phyloP scores from a whole-genome alignment of 352 stramenopile species.

The Phytophthora sansomeana region DNA sequence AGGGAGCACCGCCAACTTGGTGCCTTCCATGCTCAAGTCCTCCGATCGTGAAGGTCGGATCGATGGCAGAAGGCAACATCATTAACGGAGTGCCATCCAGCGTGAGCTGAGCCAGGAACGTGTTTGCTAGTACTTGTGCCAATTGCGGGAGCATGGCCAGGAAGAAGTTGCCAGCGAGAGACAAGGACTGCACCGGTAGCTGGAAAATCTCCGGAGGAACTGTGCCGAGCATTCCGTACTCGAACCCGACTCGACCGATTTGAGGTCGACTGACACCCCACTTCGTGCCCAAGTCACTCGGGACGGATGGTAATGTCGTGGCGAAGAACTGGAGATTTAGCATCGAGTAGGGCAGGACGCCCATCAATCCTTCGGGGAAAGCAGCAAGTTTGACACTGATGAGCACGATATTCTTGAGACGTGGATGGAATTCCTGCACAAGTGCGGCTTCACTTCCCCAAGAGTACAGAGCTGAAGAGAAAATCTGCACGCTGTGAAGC shows the following conservation, averaged over 20 bases:
- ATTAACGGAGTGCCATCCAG: constrained; percentile 30
- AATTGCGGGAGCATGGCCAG: constrained; percentile 20
- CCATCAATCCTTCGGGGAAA: constrained; percentile 29
- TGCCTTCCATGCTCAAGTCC: constrained; percentile 31
- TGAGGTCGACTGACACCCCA: constrained; percentile 21
- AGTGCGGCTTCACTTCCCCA: constrained; percentile 25
- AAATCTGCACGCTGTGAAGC: constrained; percentile 28
- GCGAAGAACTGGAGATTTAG: constrained; percentile 33
- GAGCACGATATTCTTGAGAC: constrained; percentile 28
- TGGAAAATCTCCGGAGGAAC: constrained; percentile 29
- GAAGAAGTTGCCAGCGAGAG: constrained; percentile 30
- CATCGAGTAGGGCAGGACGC: constrained; percentile 13
- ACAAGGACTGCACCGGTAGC: constrained; percentile 27
- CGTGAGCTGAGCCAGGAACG: constrained; percentile 23
- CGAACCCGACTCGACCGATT: constrained; percentile 29
- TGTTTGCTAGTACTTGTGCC: constrained; percentile 9
- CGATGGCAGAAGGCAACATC: constrained; percentile 14
- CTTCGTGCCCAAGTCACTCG: constrained; percentile 24
- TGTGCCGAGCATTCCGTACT: constrained; percentile 27
- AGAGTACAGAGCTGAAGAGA: constrained; percentile 27
- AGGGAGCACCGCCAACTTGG: constrained; percentile 17
- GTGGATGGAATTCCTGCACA: constrained; percentile 12
- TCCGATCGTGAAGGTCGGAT: constrained; percentile 32
- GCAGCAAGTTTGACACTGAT: constrained; percentile 20
- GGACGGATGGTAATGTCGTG: constrained; percentile 19